Percentiles rank a stretch among this genome's conserved stretches.
Evolutionary conservation across 2,329 filamentous ascomycete genomes (phyloP).

Genomic region (Beauveria caledonica): DNA sequence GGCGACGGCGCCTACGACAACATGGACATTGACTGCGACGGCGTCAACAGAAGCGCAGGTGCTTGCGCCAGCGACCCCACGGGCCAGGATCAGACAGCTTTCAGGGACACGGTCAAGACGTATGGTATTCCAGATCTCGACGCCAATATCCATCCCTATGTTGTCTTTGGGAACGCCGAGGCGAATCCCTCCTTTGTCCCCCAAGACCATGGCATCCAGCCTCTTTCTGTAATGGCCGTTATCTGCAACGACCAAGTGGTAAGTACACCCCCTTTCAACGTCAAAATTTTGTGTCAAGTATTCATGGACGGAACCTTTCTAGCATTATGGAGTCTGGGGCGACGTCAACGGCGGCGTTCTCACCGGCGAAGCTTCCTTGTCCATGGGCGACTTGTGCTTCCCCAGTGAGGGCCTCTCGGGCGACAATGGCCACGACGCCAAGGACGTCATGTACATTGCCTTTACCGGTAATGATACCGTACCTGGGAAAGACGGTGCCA

Average conservation of each 20-base stretch:
- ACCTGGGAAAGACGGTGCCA: constrained; percentile 38
- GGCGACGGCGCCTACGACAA: constrained; percentile 29
- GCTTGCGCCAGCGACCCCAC: constrained; percentile 25
- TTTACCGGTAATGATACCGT: constrained; percentile 44
- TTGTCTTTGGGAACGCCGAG: constrained; percentile 33
- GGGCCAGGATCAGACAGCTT: constrained; percentile 32
- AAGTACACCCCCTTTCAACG: not conserved
- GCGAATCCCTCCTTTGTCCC: constrained; percentile 26
- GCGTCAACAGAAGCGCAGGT: constrained; percentile 30
- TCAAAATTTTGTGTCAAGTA: no score
- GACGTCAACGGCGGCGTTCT: constrained; percentile 44
- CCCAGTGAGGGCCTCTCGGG: constrained; percentile 37
- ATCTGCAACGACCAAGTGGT: constrained; percentile 37
- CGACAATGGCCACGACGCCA: constrained; percentile 39
- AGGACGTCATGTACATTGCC: constrained; percentile 50
- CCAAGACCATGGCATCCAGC: constrained; percentile 28
- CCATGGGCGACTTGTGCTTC: constrained; percentile 43
- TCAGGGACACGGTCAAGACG: constrained; percentile 24
- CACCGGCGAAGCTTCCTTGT: constrained; percentile 41
- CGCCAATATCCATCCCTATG: constrained; percentile 38
- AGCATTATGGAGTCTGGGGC: constrained; percentile 41
- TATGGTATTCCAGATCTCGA: constrained; percentile 31
- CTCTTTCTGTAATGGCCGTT: constrained; percentile 39
- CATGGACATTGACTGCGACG: constrained; percentile 46
- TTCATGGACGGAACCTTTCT: constrained; percentile 26